Evolutionary conservation across 1,284 basidiomycete species (phyloP), one percentile per base, ranked within the genome.

Genomic region (Laetiporus sulphureus): DNA sequence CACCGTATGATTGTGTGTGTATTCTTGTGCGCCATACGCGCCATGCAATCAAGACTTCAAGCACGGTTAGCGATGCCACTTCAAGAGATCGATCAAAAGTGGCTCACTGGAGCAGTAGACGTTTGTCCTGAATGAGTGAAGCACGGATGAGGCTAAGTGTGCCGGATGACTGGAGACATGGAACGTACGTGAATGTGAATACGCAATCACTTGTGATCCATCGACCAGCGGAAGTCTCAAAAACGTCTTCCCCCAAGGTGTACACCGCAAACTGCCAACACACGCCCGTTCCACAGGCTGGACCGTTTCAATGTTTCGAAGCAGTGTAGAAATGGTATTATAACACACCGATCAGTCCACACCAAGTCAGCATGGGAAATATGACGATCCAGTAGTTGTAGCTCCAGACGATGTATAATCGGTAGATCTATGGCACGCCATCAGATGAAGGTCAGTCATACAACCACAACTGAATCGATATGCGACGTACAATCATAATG

Each of bases 171-270:
- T n/a, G n/a, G n/a, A n/a, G n/a, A n/a, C 20, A 20, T 27, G 33
- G 29, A n/a, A 41, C 40, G 21, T 19, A 41, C 40, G 24, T 23
- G 24, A 41, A 41, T 10, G 31, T 35, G 24, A 41, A 41, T 15
- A 41, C 40, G 20, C 40, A 41, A 25, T 41, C 40, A 18, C 40
- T 41, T 5, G 40, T 41, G 20, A 41, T 41, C 40, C 40, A 41
- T 10, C 40, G 40, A 18, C 40, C 40, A 18, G 40, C 40, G 18
- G 33, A 33, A 13, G 40, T 29, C 33, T 41, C 33, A 15, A 41
- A 41, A 13, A 41, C 40, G 13, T 41, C 22, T 12, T 41, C 16
- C 4, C 40, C 40, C 15, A 41, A 33, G 2, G 40, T 35, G 33
- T 41, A 41, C n/a, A 23, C 31, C 4, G 40, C 32, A 15, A 41